Conservation (phyloP, 768 basidiomycete genomes). For the Sistotremastrum suecicum region DNA sequence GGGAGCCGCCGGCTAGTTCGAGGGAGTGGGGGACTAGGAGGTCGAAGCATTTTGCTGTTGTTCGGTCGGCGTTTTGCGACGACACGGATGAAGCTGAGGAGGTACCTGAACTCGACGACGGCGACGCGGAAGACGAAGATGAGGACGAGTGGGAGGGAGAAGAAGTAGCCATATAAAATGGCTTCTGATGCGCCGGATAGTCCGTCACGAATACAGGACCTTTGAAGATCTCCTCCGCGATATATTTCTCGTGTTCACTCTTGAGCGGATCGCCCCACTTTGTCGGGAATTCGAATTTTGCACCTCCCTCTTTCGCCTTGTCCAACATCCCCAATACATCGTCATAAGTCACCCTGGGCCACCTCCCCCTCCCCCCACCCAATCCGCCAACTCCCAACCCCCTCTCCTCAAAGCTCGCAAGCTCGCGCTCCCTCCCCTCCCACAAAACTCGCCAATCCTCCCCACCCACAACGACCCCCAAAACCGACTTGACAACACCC, state of each 20-base stretch:
- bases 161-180: constrained; percentile 72
- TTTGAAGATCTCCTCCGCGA: constrained; percentile 50
- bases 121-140: no score
- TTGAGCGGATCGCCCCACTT: constrained; percentile 59
- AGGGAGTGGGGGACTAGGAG: constrained; percentile 78
- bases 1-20: constrained; percentile 84
- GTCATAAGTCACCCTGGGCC: constrained; percentile 68
- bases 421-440: background rate
- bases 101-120: no score
- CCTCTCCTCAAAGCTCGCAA: background rate
- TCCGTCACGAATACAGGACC: constrained; percentile 87
- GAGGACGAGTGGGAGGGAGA: no score
- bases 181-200: constrained; percentile 73
- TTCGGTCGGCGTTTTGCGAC: constrained; percentile 23
- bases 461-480: constrained; percentile 6
- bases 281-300: constrained; percentile 41
- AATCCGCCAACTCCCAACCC: constrained; percentile 16
- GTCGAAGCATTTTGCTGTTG: constrained; percentile 90
- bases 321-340: constrained; percentile 54
- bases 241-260: constrained; percentile 89
- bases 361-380: constrained; percentile 25
- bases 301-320: constrained; percentile 11
- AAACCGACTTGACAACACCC: constrained; percentile 30
- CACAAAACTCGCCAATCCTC: constrained; percentile 8
- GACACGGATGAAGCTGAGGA: no score